Evolutionary conservation across 768 basidiomycete species (phyloP), one percentile per base, ranked within the genome.

Genomic region (Leccinum subgranulosum): DNA sequence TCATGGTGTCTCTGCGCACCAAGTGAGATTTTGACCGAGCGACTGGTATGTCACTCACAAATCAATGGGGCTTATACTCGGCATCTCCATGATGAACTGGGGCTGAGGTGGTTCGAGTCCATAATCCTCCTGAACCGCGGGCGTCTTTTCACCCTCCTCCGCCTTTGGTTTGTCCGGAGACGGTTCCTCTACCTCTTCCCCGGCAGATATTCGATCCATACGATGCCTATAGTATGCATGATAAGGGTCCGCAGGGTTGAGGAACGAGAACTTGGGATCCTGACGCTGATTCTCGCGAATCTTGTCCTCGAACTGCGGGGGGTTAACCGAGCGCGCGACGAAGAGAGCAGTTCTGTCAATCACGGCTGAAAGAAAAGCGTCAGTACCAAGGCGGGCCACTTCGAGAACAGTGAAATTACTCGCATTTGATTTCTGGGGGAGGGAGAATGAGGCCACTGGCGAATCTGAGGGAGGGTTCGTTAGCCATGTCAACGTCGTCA

Each of bases 201-300:
- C 94, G 7, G 84, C 84, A 53, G 83, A 76, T 60, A 94, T 84
- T 69, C 85, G 86, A 49, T 94, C 92, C 77, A 96, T 84, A 69
- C 90, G 86, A 78, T 95, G 85, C 69, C 91, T 86, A 71, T 99
- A 99, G 77, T 99, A 98, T 59, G 92, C 92, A 86, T 98, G 93
- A 78, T 97, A 99, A 63, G 97, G 93, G 80, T 99, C 97, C 50
- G 85, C 84, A 60, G 92, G 88, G 78, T 96, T 96, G 73, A 99
- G 84, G 80, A 99, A 99, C 57, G 96, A 94, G 81, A 98, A 99
- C 77, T 97, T 96, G 56, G 94, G 93, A 79, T 98, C 96, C 63
- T 86, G 83, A 76, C 94, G 92, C 75, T 95, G 95, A 67, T 91
- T 90, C 76, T 98, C 94, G 66, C 94, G 86, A 73, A 99, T 94